Conservation (phyloP, 169 alveolate genomes). For the Plasmodium inui region DNA sequence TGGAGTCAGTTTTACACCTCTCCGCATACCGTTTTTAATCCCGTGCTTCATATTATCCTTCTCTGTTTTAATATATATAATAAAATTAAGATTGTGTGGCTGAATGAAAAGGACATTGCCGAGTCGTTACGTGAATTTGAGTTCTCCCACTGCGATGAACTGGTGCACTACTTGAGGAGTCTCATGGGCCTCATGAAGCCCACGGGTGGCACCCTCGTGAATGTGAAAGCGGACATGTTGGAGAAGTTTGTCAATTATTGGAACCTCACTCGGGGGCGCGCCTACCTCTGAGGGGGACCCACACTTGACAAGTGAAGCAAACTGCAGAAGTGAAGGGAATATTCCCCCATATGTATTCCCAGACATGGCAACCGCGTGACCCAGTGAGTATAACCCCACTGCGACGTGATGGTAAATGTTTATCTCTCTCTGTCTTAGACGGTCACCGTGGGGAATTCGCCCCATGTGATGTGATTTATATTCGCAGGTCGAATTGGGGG, state of each 20-base stretch:
- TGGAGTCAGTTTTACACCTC: conserved; percentile 34
- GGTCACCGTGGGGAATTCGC: not conserved
- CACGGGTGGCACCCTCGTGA: conserved; percentile 45
- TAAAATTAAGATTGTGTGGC: conserved; percentile 59
- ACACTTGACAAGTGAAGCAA: too few relatives aligned
- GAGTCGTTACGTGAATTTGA: conserved; percentile 11
- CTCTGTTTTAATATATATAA: conserved; percentile 58
- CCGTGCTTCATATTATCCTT: conserved; percentile 55
- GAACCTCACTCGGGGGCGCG: conserved; percentile 35
- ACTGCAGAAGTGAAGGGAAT: not conserved
- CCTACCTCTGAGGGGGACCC: conserved; percentile 18
- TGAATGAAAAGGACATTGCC: conserved; percentile 57
- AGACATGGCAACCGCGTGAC: not conserved
- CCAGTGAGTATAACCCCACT: not conserved
- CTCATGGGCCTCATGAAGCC: conserved; percentile 66
- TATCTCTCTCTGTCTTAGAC: not conserved
- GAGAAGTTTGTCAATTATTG: conserved; percentile 68
- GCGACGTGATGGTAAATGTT: not conserved
- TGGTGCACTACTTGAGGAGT: conserved; percentile 34
- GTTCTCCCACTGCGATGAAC: conserved; percentile 33
- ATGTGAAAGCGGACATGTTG: conserved; percentile 25
- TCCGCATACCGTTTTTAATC: conserved; percentile 71
- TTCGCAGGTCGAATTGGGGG: not conserved
- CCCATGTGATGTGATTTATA: not conserved
- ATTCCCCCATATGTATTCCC: not conserved